Evolutionary conservation across 306 rosid genomes (phyloP).

Genomic region (Vicia faba): DNA sequence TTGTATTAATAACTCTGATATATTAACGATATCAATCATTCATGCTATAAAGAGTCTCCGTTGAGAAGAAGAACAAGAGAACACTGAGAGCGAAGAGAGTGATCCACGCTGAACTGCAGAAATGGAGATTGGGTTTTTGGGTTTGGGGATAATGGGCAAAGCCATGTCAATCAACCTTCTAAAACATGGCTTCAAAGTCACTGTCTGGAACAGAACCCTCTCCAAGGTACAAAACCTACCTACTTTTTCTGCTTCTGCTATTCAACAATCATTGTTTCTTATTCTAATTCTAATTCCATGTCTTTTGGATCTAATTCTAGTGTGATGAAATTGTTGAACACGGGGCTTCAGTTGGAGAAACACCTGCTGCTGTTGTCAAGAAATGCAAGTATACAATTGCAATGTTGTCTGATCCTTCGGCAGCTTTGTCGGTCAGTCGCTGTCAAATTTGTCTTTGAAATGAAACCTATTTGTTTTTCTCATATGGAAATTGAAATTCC

Average conservation of each 20-base stretch:
- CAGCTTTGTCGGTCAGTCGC: conserved; percentile 71
- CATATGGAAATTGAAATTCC: conserved; percentile 20
- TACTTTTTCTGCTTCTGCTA: no score
- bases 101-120: conserved; percentile 18
- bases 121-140: conserved; percentile 81
- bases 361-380: conserved; percentile 76
- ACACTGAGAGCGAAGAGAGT: not conserved
- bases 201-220: conserved; percentile 84
- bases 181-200: conserved; percentile 70
- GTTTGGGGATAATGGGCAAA: conserved; percentile 91
- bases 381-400: conserved; percentile 81
- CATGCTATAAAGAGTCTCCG: not conserved
- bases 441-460: conserved; percentile 3
- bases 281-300: not conserved
- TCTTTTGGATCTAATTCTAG: conserved; percentile 47
- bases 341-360: conserved; percentile 73
- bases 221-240: conserved; percentile 55
- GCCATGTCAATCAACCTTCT: conserved; percentile 73
- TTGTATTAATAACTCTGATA: not conserved
- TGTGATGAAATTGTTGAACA: conserved; percentile 65
- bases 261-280: not conserved
- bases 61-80: not conserved
- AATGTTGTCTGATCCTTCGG: conserved; percentile 79
- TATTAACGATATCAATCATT: not conserved
- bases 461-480: conserved; percentile 14